Base-by-base conservation (phyloP, 768 basidiomycete species). In the Serendipita sp. region DNA sequence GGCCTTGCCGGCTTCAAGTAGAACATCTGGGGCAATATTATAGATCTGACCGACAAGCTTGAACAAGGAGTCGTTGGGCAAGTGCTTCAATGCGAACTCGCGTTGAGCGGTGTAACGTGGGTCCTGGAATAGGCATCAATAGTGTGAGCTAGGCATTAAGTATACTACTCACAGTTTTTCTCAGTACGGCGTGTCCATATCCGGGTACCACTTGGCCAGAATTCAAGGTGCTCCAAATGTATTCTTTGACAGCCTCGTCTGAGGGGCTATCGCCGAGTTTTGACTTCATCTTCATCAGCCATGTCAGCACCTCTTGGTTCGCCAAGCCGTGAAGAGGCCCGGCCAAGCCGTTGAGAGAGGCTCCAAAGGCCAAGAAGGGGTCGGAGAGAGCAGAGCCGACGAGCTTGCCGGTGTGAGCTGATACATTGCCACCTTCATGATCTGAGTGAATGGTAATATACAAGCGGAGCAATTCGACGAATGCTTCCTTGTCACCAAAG, bases 391-490 rank as follows among this genome's bases (percentile, higher is more conserved):
- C 94, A 64, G 92, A 93, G 64, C 91, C 91, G 68, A 94, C 92
- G 23, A 93, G 80, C 75, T 94, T 91, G 65, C 89, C 89, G 23
- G 91, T 88, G 79, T 94, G 91, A 1, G 91, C 92, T 63, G 95
- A 97, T 67, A 98, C 95, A 70, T 98, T 98, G 51, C 95, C 95
- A 74, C 95, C 95, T 76, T 98, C 95, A 77, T 98, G 95, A 73
- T 98, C 95, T 73, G 86, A 93, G 82, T 98, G 95, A 72, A 98
- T 94, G 69, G 93, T 95, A 76, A 97, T 84, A 80, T 97, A 98
- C 58, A 98, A 83, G 67, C 95, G 83, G 76, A 98, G 83, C 64
- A 97, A 83, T 77, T 98, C 95, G 65, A 96, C 90, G 68, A 98
- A 96, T 30, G 81, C 85, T 54, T 80, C 77, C 70, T 92, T 88